A percentile compares a stretch with the other conserved stretches of the same genome.
phyloP scores from a whole-genome alignment of 805 yeast genomes.

The Ogataea nitratoaversa region DNA sequence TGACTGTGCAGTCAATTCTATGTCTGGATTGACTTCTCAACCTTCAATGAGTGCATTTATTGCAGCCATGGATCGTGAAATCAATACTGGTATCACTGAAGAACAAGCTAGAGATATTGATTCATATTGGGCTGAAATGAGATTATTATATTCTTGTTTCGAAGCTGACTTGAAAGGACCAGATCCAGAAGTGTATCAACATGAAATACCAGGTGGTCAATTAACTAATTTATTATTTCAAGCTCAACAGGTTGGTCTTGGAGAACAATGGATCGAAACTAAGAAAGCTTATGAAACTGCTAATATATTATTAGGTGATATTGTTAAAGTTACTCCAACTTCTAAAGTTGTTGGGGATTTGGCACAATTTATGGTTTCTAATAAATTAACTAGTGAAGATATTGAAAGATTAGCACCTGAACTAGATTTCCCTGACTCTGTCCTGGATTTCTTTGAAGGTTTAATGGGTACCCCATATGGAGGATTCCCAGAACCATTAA shows the following conservation, averaged over 20 bases:
- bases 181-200: slow-evolving; percentile 97
- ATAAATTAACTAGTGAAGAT: slow-evolving; percentile 82
- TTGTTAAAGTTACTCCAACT: slow-evolving; percentile 98
- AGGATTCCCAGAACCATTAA: slow-evolving; percentile 99
- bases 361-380: slow-evolving; percentile 99
- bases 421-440: slow-evolving; percentile 98
- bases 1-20: slow-evolving; percentile 94
- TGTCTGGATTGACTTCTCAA: slow-evolving; percentile 98
- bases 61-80: slow-evolving; percentile 86
- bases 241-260: slow-evolving; percentile 98
- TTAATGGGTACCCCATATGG: slow-evolving; percentile 99
- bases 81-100: slow-evolving; percentile 68
- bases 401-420: slow-evolving; percentile 82
- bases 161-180: slow-evolving; percentile 99
- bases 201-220: slow-evolving; percentile 99
- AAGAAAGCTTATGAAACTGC: slow-evolving; percentile 93
- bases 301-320: slow-evolving; percentile 86
- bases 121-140: slow-evolving; percentile 98
- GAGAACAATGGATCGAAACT: slow-evolving; percentile 94
- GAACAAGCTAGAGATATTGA: slow-evolving; percentile 77
- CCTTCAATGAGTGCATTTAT: slow-evolving; percentile 91
- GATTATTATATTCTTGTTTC: slow-evolving; percentile 92
- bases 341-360: slow-evolving; percentile 99
- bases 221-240: slow-evolving; percentile 96
- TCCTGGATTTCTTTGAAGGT: slow-evolving; percentile 97